These are phyloP conservation scores for Poa pratensis DNA, from an alignment of 176 grass and related monocot species.

Conservation along the genomic window DNA sequence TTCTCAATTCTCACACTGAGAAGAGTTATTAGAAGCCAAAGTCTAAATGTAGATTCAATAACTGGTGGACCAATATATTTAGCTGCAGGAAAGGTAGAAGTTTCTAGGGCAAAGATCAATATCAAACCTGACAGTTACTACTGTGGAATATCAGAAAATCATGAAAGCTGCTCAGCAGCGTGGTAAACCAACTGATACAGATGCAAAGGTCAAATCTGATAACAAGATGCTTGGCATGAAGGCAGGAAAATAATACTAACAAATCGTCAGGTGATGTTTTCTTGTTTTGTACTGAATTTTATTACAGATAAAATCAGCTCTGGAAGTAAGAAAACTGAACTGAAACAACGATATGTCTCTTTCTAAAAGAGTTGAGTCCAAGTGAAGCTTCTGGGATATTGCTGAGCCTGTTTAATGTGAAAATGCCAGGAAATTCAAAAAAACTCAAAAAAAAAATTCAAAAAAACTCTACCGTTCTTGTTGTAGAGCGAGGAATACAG, in stretches of 20 bases:
- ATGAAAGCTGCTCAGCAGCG: conserved; percentile 60
- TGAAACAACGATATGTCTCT: not conserved
- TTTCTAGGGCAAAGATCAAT: conserved; percentile 21
- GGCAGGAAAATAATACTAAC: conserved; percentile 46
- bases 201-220: conserved; percentile 45
- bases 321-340: conserved; percentile 7
- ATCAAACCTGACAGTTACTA: conserved; percentile 22
- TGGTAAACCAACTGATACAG: conserved; percentile 48
- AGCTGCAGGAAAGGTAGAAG: conserved; percentile 16
- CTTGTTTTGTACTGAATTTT: not conserved
- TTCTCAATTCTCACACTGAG: not conserved
- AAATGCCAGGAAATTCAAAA: no score
- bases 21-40: not conserved
- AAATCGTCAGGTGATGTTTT: conserved; percentile 68
- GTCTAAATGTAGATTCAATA: not conserved
- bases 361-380: no score
- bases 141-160: conserved; percentile 13
- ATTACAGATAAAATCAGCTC: not conserved
- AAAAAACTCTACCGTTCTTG: no score
- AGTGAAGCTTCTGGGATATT: no score
- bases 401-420: no score
- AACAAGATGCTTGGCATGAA: conserved; percentile 60
- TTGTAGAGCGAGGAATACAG: no score
- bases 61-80: conserved; percentile 18
- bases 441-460: no score